Base-by-base conservation (phyloP, 2,329 filamentous ascomycete species). In the Aspergillus alliaceus region DNA sequence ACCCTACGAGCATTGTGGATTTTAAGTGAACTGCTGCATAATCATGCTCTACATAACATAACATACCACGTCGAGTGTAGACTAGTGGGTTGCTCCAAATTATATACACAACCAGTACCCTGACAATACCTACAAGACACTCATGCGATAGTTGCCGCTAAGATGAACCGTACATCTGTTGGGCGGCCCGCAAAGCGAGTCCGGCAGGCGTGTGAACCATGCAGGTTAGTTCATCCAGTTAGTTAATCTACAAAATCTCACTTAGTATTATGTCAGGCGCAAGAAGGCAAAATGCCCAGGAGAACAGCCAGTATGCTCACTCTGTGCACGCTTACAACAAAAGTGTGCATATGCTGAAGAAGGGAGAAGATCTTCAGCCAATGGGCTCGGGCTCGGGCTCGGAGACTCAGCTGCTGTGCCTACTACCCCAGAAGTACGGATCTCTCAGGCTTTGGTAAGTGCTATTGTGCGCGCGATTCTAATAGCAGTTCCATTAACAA, bases 281-380 rank as follows among this genome's bases (percentile, higher is more conserved):
- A 83, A 82, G 66, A 83, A 83, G 64, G 77, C 79, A 29, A 76
- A 76, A 67, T 83, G 80, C 58, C 79, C 79, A 1, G 80, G 80
- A 8, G 80, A 82, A 61, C 75, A 78, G 55, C 80, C 80, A 0
- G 62, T 72, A 0, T 83, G 80, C 63, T 81, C 80, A 2, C 74
- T 79, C 51, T 83, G 80, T 66, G 70, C 75, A 31, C 75, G 80
- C n/a, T 69, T 82, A 29, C 72, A 75, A 5, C 80, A 82, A 63
- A 65, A 65, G 58, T 83, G 80, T 59, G 66, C 72, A 14, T 82
- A 82, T 64, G 74, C 74, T 7, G 69, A 68, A 37, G 71, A 74
- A 48, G 60, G 68, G 37, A 68, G 66, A 40, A 69, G 66, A 40
- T 64, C 62, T 27, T 48, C 52, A 44, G 32, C 56, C 20, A 54